Evolutionary conservation across 768 basidiomycete genomes (phyloP), one percentile per base, ranked within the genome.

Genomic region (Leccinum barrowsii): DNA sequence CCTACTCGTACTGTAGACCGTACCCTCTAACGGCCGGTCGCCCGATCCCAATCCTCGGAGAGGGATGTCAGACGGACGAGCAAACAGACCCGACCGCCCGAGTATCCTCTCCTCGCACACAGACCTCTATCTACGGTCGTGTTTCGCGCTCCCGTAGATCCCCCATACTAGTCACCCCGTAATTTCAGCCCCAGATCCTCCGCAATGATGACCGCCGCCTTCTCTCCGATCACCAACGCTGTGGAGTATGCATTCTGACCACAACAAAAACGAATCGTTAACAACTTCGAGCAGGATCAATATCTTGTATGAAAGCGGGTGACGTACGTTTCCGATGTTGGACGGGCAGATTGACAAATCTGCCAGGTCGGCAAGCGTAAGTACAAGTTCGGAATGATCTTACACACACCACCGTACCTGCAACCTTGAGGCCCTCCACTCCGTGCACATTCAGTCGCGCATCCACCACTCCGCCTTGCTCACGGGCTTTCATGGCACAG

Each of bases 401-500:
- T 15, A 34, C 13, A 17, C 13, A 15, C 12, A 24, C 59, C 62
- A 34, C 28, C 28, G 28, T 48, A 53, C 64, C 63, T 32, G 63
- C 63, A 7, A 64, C 50, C 47, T 64, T 64, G 32, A 65, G 56
- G 5, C 52, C 56, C n/a, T 54, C 17, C 1, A 61, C 59, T 7
- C 55, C 63, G 28, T 64, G 55, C 28, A 65, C 63, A 11, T 64
- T 61, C 30, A 65, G 53, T 2, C 58, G 52, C 4, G 52, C 28
- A 50, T 65, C 56, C 2, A 64, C 55, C 7, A 64, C 63, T 5
- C 63, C 59, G 15, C 57, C 57, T 26, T 55, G 42, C 3, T 35
- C 34, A 34, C 35, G 60, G 7, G 52, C 2, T 21, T 86, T 86
- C 87, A 89, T 89, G 1, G 86, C 79, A 56, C 85, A 87, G 0